phyloP scores from a whole-genome alignment of 2,329 filamentous ascomycete genomes.

The Fusarium nelsonii region DNA sequence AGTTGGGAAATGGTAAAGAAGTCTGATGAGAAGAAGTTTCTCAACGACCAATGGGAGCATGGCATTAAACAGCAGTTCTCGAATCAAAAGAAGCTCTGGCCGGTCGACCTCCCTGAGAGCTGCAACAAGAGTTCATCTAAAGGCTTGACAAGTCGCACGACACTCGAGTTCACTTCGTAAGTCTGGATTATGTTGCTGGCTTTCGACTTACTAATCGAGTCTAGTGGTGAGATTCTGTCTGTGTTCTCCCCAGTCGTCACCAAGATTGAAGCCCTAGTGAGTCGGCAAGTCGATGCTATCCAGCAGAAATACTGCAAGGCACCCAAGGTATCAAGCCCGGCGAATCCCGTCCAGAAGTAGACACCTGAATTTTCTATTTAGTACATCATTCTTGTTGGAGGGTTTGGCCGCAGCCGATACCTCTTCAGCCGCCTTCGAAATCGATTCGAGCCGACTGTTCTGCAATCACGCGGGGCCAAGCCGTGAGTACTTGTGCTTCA shows the following conservation, averaged over 20 bases:
- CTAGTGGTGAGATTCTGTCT: slow-evolving; percentile 37
- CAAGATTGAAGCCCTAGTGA: slow-evolving; percentile 45
- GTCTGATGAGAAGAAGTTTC: slow-evolving; percentile 25
- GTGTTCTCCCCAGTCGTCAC: slow-evolving; percentile 45
- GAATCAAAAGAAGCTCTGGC: slow-evolving; percentile 30
- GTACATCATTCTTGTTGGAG: slow-evolving; percentile 57
- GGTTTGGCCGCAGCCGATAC: slow-evolving; percentile 53
- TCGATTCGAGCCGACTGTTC: slow-evolving; percentile 28
- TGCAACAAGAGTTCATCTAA: background rate
- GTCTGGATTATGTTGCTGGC: background rate
- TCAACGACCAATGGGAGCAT: slow-evolving; percentile 51
- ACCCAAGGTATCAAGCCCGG: slow-evolving; percentile 38
- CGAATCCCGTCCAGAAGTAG: rapidly evolving
- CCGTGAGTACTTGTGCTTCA: slow-evolving; percentile 49
- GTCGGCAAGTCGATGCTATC: slow-evolving; percentile 45
- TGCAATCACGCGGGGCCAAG: slow-evolving; percentile 49
- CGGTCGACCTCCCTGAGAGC: slow-evolving; percentile 35
- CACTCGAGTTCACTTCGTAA: slow-evolving; percentile 19
- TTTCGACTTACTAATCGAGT: no score
- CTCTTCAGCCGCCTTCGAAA: slow-evolving; percentile 44
- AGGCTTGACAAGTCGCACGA: slow-evolving; percentile 9
- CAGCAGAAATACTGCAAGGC: slow-evolving; percentile 9
- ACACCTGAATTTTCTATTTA: slow-evolving; percentile 12
- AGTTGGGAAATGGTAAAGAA: slow-evolving; percentile 28
- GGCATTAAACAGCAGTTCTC: slow-evolving; percentile 49